Evolutionary conservation across 106 monocot genomes (phyloP).

Genomic region (Hemerocallis citrina): DNA sequence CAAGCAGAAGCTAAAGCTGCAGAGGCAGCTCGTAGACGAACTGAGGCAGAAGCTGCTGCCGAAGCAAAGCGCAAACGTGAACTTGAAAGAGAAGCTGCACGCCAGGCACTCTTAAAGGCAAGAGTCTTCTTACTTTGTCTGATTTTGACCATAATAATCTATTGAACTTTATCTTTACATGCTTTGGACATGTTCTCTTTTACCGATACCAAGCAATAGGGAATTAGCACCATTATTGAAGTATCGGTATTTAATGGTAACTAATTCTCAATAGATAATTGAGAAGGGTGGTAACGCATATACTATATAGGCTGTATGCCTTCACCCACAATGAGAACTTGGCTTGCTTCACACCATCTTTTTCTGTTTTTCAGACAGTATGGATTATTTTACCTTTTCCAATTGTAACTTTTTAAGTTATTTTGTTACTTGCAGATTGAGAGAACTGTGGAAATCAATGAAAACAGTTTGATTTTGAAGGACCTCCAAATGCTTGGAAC

Average conservation of each 20-base stretch:
- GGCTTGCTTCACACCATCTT: too few species aligned
- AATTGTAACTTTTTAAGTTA: too few species aligned
- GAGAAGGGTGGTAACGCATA: too few species aligned
- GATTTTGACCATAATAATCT: too few species aligned
- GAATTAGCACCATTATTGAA: too few species aligned
- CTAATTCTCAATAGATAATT: too few species aligned
- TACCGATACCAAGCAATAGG: too few species aligned
- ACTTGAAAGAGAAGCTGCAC: conserved; percentile 87
- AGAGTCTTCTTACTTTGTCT: neutral
- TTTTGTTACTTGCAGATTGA: conserved; percentile 47
- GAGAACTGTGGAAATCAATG: conserved; percentile 75
- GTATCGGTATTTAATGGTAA: too few species aligned
- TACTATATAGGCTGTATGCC: too few species aligned
- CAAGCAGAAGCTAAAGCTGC: conserved; percentile 88
- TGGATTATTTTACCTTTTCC: neutral
- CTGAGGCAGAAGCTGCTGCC: conserved; percentile 63
- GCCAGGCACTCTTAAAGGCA: conserved; percentile 81
- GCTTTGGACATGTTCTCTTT: too few species aligned
- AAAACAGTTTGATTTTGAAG: conserved; percentile 45
- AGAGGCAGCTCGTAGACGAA: conserved; percentile 58
- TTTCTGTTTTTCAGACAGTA: neutral
- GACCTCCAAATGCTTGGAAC: conserved; percentile 81
- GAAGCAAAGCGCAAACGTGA: conserved; percentile 83
- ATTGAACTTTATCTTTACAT: too few species aligned
- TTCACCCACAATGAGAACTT: too few species aligned